Evolutionary conservation across 2,329 filamentous ascomycete genomes (phyloP), one percentile per base, ranked within the genome.

Genomic region (Aureobasidium sp.): DNA sequence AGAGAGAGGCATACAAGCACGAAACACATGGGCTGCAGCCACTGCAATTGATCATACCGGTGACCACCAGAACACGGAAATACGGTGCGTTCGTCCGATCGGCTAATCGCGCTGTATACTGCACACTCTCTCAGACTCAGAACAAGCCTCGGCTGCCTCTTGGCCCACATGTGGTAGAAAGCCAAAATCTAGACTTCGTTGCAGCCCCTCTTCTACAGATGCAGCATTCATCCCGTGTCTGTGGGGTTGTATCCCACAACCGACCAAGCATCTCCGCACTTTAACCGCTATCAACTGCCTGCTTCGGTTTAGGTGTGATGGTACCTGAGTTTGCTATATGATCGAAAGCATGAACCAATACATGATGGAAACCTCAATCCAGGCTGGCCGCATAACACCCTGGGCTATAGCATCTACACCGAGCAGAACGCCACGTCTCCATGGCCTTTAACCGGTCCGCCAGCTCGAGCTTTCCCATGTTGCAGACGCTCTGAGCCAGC

Each of bases 111-210:
- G 48, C 48, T 52, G n/a, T 20, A 52, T 37, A 52, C 31, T 3
- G n/a, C 31, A 37, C n/a, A n/a, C 37, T 25, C 48, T 52, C n/a
- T n/a, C 11, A 12, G 31, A 36, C 14, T 52, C 5, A 22, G 25
- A 52, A 34, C 31, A 52, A 52, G 48, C 48, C 48, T 52, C 48
- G 48, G 48, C 31, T 52, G 31, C 15, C 34, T 52, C 48, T 52
- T 52, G 31, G 48, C 31, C 48, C 11, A 25, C 3, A 11, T 37
- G 31, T 52, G 48, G 48, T 37, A 52, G n/a, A 52, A 52, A 36
- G 29, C 8, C 36, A 52, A 25, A 37, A 9, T 52, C 48, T 25
- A 52, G 48, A 52, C 5, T 52, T 37, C 34, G 36, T 52, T 15
- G 37, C n/a, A 52, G n/a, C 29, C 48, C 48, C 48, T 52, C 48